Evolutionary conservation across 257 asterid genomes (phyloP).

Genomic region (Mitragyna speciosa): DNA sequence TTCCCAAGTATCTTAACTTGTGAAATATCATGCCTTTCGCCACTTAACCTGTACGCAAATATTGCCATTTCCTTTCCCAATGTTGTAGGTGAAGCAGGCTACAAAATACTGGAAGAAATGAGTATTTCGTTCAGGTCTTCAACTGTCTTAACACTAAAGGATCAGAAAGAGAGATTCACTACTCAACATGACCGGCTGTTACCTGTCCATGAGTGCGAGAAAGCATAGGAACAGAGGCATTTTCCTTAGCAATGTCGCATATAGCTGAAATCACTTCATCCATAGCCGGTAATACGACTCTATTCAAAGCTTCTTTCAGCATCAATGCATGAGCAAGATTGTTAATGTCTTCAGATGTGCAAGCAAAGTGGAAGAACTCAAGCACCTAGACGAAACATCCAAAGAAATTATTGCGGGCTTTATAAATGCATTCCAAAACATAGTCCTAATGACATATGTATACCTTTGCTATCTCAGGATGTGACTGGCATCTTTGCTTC

Average conservation of each 20-base stretch:
- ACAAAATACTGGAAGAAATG: constrained; percentile 16
- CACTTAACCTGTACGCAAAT: constrained; percentile 41
- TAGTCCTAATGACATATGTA: background rate
- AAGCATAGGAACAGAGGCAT: constrained; percentile 47
- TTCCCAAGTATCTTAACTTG: constrained; percentile 44
- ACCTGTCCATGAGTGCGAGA: constrained; percentile 66
- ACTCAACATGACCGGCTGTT: background rate
- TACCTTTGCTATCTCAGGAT: constrained; percentile 75
- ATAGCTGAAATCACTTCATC: constrained; percentile 40
- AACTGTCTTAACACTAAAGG: background rate
- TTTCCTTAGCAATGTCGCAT: constrained; percentile 34
- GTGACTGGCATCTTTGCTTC: constrained; percentile 57
- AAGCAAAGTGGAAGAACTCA: constrained; percentile 56
- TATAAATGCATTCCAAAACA: background rate
- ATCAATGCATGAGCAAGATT: constrained; percentile 54
- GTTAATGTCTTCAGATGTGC: constrained; percentile 60
- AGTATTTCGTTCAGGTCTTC: background rate
- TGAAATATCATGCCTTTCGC: constrained; percentile 34
- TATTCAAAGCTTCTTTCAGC: constrained; percentile 42
- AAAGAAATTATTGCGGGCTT: background rate
- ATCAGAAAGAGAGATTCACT: background rate
- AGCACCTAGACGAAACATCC: constrained; percentile 32
- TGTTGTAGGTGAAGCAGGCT: constrained; percentile 60
- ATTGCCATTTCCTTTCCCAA: constrained; percentile 60
- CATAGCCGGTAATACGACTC: constrained; percentile 39